Percentiles rank a stretch among this genome's conserved stretches.
Evolutionary conservation across 345 rosid species (phyloP).

Genomic region (Theobroma cacao): DNA sequence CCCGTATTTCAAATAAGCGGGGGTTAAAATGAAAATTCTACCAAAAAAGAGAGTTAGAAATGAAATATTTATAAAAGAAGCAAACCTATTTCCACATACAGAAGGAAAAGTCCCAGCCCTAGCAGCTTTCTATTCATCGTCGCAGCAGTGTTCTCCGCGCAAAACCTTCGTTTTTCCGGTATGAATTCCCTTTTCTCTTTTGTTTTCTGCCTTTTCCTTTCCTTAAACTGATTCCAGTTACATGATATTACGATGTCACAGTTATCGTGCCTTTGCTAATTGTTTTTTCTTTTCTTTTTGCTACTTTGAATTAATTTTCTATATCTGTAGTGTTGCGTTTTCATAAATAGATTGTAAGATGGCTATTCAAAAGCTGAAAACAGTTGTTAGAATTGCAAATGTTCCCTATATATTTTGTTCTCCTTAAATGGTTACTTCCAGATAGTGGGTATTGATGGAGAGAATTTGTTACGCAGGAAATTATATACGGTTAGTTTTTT

Average conservation of each 20-base stretch:
- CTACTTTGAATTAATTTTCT: neutral
- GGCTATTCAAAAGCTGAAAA: neutral
- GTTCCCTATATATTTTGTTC: neutral
- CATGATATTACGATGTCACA: neutral
- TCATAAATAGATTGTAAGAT: neutral
- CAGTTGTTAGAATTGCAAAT: neutral
- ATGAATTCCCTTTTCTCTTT: neutral
- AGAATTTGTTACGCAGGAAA: conserved; percentile 21
- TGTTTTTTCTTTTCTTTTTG: neutral
- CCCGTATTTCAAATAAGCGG: neutral
- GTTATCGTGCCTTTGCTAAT: neutral
- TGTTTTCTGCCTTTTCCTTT: neutral
- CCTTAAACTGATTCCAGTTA: neutral
- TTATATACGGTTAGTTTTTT: conserved; percentile 5
- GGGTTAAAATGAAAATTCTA: neutral
- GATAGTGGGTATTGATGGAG: neutral
- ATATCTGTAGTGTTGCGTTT: too few relatives aligned
- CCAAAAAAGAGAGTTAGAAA: neutral
- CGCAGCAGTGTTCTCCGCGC: conserved; percentile 11
- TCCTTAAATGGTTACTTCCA: neutral
- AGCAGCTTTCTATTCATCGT: conserved; percentile 13
- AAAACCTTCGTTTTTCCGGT: conserved; percentile 3
- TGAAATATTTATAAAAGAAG: neutral
- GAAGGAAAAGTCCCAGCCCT: conserved; percentile 19
- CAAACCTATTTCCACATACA: neutral